Conservation (phyloP, 2,329 filamentous ascomycete genomes). For the Thelonectria olida region DNA sequence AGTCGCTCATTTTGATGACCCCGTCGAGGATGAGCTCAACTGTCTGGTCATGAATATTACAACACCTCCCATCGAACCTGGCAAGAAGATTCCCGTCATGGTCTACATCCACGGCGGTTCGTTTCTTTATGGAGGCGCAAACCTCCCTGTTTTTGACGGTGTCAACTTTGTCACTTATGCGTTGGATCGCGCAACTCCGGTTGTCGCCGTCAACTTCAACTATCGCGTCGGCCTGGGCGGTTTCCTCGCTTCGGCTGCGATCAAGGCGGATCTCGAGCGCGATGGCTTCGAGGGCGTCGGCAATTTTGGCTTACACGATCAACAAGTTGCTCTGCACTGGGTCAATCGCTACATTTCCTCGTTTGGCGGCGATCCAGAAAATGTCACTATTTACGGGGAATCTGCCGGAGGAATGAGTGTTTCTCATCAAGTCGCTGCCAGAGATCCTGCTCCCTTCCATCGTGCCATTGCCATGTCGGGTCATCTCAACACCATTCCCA, state of each 20-base stretch:
- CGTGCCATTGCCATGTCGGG: conserved; percentile 26
- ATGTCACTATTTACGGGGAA: conserved; percentile 25
- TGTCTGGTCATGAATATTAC: conserved; percentile 28
- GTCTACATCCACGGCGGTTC: conserved; percentile 28
- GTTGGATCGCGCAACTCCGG: conserved; percentile 4
- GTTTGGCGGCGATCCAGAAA: conserved; percentile 20
- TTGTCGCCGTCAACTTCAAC: conserved; percentile 20
- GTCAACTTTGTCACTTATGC: conserved; percentile 24
- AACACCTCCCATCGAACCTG: not conserved
- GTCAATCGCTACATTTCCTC: conserved; percentile 20
- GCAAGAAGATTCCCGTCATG: conserved; percentile 14
- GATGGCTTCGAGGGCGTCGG: conserved; percentile 18
- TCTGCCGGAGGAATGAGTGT: conserved; percentile 23
- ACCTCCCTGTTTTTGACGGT: conserved; percentile 16
- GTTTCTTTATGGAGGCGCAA: conserved; percentile 22
- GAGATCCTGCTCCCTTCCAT: conserved; percentile 20
- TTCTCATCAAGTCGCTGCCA: conserved; percentile 17
- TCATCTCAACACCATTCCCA: conserved; percentile 19
- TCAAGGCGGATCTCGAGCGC: conserved; percentile 13
- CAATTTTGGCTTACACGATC: conserved; percentile 23
- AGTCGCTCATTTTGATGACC: conserved; percentile 19
- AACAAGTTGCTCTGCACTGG: conserved; percentile 21
- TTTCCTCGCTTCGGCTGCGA: conserved; percentile 16
- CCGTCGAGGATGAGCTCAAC: conserved; percentile 22
- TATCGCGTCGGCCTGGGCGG: conserved; percentile 22